A percentile compares a stretch with the other conserved stretches of the same genome.
Conservation (phyloP, 1,284 basidiomycete species). For the Ustilago xerochloae region DNA sequence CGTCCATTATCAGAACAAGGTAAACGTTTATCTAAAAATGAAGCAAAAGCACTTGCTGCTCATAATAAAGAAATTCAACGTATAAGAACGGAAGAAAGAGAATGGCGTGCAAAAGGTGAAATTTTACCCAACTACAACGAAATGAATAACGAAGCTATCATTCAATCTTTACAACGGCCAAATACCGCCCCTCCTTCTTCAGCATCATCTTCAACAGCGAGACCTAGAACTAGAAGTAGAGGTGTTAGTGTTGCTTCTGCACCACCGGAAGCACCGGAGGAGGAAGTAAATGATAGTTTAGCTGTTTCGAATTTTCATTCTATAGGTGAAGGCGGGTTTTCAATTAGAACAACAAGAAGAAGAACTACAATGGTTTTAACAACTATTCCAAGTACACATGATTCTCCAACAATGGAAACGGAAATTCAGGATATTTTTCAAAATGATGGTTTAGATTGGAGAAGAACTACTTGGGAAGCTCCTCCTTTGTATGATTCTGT, state of each 20-base stretch:
- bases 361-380: constrained; percentile 20
- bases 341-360: constrained; percentile 29
- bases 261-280: constrained; percentile 11
- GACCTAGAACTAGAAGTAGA: constrained; percentile 8
- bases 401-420: too few relatives aligned
- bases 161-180: constrained; percentile 28
- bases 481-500: constrained; percentile 38
- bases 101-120: constrained; percentile 46
- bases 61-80: constrained; percentile 47
- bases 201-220: not conserved
- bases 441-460: constrained; percentile 51
- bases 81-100: constrained; percentile 45
- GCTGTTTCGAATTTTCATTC: constrained; percentile 24
- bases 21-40: constrained; percentile 39
- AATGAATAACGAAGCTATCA: constrained; percentile 34
- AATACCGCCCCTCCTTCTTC: constrained; percentile 27
- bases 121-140: constrained; percentile 35
- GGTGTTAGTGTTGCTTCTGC: constrained; percentile 21
- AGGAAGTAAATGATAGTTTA: constrained; percentile 23
- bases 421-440: constrained; percentile 48
- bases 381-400: constrained; percentile 21
- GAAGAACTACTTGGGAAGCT: constrained; percentile 44
- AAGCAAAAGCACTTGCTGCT: constrained; percentile 40
- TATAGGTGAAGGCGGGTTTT: constrained; percentile 25
- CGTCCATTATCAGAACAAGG: constrained; percentile 43